Percentiles rank a stretch among this genome's conserved stretches.
phyloP scores from a whole-genome alignment of 352 stramenopile genomes.

The Pythium plurisporium region DNA sequence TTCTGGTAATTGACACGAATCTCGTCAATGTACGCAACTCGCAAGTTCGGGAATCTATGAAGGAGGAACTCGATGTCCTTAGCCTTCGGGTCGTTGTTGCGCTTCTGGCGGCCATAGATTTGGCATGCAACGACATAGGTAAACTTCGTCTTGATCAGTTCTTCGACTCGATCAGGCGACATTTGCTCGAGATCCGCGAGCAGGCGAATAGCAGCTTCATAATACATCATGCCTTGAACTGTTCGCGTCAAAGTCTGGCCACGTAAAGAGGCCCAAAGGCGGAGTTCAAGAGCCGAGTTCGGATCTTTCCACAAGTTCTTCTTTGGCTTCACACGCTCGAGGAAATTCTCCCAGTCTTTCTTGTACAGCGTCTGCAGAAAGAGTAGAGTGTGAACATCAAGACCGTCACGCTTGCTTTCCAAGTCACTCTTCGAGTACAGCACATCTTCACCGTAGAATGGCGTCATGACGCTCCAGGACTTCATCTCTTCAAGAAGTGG shows the following conservation, averaged over 20 bases:
- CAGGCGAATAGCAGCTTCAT: slow-evolving; percentile 96
- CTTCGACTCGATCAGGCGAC: slow-evolving; percentile 88
- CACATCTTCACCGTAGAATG: slow-evolving; percentile 98
- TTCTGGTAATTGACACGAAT: slow-evolving; percentile 94
- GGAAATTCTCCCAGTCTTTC: slow-evolving; percentile 97
- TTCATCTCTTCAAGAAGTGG: slow-evolving; percentile 97
- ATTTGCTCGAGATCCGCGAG: slow-evolving; percentile 95
- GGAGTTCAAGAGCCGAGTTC: slow-evolving; percentile 82
- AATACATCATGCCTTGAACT: slow-evolving; percentile 99
- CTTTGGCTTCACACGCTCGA: slow-evolving; percentile 94
- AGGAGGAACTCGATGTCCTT: slow-evolving; percentile 98
- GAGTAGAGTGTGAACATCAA: slow-evolving; percentile 82
- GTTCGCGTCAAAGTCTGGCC: slow-evolving; percentile 97
- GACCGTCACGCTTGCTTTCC: slow-evolving; percentile 93
- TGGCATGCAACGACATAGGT: slow-evolving; percentile 98
- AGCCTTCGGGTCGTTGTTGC: slow-evolving; percentile 97
- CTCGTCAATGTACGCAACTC: slow-evolving; percentile 98
- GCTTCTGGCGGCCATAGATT: slow-evolving; percentile 98
- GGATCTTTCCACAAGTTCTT: slow-evolving; percentile 91
- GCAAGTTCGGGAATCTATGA: slow-evolving; percentile 95
- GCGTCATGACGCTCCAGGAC: slow-evolving; percentile 98
- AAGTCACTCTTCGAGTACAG: slow-evolving; percentile 96
- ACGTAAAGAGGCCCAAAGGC: slow-evolving; percentile 97
- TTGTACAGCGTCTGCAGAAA: slow-evolving; percentile 97
- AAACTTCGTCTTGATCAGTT: slow-evolving; percentile 98